phyloP scores from a whole-genome alignment of 2,329 filamentous ascomycete species.

The Stagonosporopsis tanaceti region DNA sequence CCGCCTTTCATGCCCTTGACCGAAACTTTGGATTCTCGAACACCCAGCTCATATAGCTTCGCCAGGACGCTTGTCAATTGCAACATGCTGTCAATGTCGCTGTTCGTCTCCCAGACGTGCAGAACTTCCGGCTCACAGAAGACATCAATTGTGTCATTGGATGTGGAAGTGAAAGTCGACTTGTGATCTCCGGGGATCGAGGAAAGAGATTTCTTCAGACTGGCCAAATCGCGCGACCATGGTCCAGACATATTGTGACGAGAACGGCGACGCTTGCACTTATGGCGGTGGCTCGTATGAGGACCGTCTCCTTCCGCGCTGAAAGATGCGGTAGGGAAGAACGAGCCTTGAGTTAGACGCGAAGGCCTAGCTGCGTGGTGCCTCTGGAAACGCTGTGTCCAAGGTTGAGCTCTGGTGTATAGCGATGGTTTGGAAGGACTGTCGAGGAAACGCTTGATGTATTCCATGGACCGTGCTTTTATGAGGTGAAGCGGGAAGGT shows the following conservation, averaged over 20 bases:
- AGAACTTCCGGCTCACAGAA: constrained; percentile 35
- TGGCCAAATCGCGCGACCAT: constrained; percentile 34
- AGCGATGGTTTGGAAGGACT: background rate
- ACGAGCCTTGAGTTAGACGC: background rate
- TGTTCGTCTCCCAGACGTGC: constrained; percentile 46
- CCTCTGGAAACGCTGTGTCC: background rate
- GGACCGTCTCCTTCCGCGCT: background rate
- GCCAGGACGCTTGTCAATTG: constrained; percentile 43
- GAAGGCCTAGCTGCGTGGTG: background rate
- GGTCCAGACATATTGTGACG: constrained; percentile 32
- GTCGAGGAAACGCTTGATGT: constrained; percentile 14
- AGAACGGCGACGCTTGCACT: constrained; percentile 13
- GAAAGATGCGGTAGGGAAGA: no score
- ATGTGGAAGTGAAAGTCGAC: constrained; percentile 29
- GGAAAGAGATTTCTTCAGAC: constrained; percentile 34
- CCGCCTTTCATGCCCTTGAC: constrained; percentile 25
- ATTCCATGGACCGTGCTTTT: constrained; percentile 11
- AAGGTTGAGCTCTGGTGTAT: background rate
- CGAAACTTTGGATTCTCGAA: constrained; percentile 19
- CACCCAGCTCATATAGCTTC: constrained; percentile 37
- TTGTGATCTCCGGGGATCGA: constrained; percentile 38
- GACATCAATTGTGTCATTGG: constrained; percentile 28
- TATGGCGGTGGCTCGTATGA: constrained; percentile 2
- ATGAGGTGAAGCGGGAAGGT: constrained; percentile 5
- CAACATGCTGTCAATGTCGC: constrained; percentile 43